Base-by-base conservation (phyloP, 148 eudicot genomes). In the Spergularia marina region DNA sequence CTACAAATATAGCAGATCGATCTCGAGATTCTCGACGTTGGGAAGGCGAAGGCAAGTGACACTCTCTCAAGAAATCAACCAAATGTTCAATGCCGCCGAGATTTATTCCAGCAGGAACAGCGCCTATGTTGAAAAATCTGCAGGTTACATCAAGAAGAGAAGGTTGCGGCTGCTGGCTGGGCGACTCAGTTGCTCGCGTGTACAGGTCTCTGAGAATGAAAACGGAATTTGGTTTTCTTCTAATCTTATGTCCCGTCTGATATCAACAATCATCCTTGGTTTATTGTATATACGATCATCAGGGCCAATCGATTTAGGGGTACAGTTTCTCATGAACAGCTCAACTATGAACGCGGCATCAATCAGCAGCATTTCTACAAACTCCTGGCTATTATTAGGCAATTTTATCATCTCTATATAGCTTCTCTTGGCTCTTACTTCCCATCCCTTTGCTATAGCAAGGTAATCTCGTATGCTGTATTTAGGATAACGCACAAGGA, bases 171-270 rank as follows among this genome's bases (percentile, higher is more conserved):
- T 44, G 49, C 49, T 44, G 49, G 49, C 49, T 17, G 14, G 6
- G 0, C 68, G 56, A 11, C 14, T 4, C 34, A 4, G 15, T 13
- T 68, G 23, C 23, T 68, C 21, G 20, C 10, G 51, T 13, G 71
- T 68, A 79, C 7, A 79, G 60, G 41, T 73, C 68, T 21, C 15
- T 23, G 7, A 79, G 70, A 34, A 74, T 68, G 74, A 67, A 74
- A 74, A 79, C 4, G 82, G 82, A 18, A 79, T 21, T 25, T 79
- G 82, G 34, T 74, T 79, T 44, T 79, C 82, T 10, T 25, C 55
- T 12, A 79, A 62, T 12, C 51, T 13, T 21, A 79, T 58, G 44
- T 79, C 82, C 4, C 74, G 74, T 44, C 5, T 40, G 13, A 79
- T 36, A 20, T 74, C 68, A 4, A 49, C 21, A 5, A 59, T 25